These are phyloP conservation scores for Malus asiatica DNA, from an alignment of 306 rosid species.

Conservation along the genomic window DNA sequence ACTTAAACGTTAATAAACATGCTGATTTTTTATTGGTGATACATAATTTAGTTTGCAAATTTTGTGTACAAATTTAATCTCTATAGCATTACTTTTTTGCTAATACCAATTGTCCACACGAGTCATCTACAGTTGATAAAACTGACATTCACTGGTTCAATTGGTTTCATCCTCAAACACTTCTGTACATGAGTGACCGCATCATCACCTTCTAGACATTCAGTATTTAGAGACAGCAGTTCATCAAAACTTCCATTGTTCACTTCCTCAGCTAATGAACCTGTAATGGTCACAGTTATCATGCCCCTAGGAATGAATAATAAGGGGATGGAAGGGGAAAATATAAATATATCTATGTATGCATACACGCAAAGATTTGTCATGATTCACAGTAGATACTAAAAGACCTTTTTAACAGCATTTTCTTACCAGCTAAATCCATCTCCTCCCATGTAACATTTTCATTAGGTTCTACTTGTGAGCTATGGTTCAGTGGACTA, in stretches of 20 bases:
- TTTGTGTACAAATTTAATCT: no score
- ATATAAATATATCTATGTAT: neutral
- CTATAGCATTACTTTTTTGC: fast-evolving
- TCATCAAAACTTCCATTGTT: slow-evolving; percentile 41
- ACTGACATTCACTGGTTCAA: slow-evolving; percentile 4
- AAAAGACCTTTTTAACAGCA: neutral
- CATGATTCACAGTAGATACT: neutral
- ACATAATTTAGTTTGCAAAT: no score
- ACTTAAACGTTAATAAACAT: no score
- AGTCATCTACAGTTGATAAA: no score
- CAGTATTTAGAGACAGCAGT: slow-evolving; percentile 40
- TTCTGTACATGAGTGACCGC: slow-evolving; percentile 53
- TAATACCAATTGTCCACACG: no score
- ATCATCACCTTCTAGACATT: slow-evolving; percentile 57
- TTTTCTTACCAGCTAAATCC: slow-evolving; percentile 40
- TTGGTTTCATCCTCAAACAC: slow-evolving; percentile 56
- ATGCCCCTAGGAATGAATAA: neutral
- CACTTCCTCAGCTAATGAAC: slow-evolving; percentile 35
- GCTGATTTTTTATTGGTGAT: no score
- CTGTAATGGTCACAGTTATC: slow-evolving; percentile 24
- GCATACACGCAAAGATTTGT: no score
- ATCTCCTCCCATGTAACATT: slow-evolving; percentile 18
- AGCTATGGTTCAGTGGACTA: slow-evolving; percentile 23
- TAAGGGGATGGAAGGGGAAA: neutral
- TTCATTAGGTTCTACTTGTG: slow-evolving; percentile 21